Conservation (phyloP, 208 protist species). For the Tritrichomonas foetus region DNA sequence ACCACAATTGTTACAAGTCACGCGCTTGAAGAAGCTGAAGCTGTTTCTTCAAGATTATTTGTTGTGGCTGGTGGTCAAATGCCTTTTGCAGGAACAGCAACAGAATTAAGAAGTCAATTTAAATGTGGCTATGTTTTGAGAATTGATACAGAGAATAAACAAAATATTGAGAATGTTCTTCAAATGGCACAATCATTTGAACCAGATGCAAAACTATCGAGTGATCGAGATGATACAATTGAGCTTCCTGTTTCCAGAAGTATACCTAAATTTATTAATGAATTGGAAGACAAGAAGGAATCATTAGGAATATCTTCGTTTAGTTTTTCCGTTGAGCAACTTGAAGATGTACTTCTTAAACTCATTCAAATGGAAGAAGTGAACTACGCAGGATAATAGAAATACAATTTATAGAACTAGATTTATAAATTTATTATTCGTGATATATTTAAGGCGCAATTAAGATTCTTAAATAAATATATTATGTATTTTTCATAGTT, state of each 20-base stretch:
- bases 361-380: background rate
- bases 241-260: background rate
- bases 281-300: background rate
- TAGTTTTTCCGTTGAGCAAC: background rate
- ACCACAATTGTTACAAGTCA: constrained; percentile 40
- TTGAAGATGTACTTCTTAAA: background rate
- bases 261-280: background rate
- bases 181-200: background rate
- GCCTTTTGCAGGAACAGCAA: background rate
- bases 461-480: too few relatives aligned
- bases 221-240: constrained; percentile 1
- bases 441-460: too few relatives aligned
- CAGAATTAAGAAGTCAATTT: background rate
- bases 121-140: background rate
- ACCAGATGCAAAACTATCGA: background rate
- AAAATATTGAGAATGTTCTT: background rate
- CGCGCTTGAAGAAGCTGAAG: constrained; percentile 36
- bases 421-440: too few relatives aligned
- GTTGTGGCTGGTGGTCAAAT: background rate
- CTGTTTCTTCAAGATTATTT: constrained; percentile 7
- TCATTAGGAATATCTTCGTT: background rate
- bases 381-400: too few relatives aligned
- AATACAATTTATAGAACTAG: too few relatives aligned
- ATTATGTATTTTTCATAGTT: too few relatives aligned
- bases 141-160: background rate